Base-by-base conservation (phyloP, 768 basidiomycete genomes). In the Grammothele lineata region DNA sequence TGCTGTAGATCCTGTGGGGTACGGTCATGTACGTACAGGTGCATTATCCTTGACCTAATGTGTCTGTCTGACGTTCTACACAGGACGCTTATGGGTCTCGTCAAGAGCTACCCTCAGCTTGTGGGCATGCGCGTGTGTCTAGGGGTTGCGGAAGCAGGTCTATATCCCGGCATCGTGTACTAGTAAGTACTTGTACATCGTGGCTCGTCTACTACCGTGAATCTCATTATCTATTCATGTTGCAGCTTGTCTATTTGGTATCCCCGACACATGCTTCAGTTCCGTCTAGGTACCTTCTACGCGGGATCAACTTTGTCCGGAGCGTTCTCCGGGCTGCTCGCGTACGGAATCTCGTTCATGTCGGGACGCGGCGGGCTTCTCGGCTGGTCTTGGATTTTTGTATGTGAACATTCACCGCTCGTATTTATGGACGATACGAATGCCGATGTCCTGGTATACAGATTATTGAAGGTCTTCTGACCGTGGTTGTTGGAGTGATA, bases 161-260 rank as follows among this genome's bases (percentile, higher is more conserved):
- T 86, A 8, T 87, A 83, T 62, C 85, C 86, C 10, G 85, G 85
- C 21, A 81, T 87, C 9, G 75, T 77, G 0, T 89, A 85, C 66
- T 87, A 84, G 85, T 85, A 44, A 40, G 54, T 50, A 7, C 35
- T 32, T 23, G 5, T 36, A 32, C 30, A 8, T 32, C 30, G 9
- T 32, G 30, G n/a, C n/a, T n/a, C n/a, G n/a, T n/a, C n/a, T n/a
- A n/a, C n/a, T n/a, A n/a, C n/a, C n/a, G n/a, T n/a, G n/a, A n/a
- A n/a, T n/a, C 35, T 36, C 35, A 36, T 17, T 14, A 19, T 19
- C 8, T n/a, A 8, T 36, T 36, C 35, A 32, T n/a, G n/a, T n/a
- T n/a, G n/a, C 19, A 62, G 61, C 42, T 47, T 62, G 25, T 52
- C 59, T 7, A 49, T 62, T 3, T 61, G 61, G 59, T 62, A 62